These are phyloP conservation scores for Aspergillus panamensis DNA, from an alignment of 495 filamentous ascomycete genomes.

Conservation along the genomic window DNA sequence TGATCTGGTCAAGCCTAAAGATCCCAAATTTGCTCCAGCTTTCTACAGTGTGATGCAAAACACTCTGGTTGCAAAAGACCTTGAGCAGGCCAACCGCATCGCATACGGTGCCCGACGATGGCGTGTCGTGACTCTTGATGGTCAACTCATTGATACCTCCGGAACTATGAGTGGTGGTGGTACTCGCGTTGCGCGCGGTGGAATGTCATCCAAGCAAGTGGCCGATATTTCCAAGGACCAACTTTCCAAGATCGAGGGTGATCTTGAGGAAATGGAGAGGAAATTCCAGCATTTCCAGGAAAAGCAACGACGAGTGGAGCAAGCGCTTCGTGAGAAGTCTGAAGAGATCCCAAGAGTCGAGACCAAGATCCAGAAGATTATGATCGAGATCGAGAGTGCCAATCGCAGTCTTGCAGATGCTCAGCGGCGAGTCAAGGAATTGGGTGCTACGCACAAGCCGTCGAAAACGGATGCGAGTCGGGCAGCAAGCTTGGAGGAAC, in stretches of 20 bases:
- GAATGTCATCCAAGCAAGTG: constrained; percentile 93
- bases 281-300: constrained; percentile 77
- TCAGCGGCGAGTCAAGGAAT: constrained; percentile 76
- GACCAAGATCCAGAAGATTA: constrained; percentile 87
- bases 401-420: constrained; percentile 80
- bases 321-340: constrained; percentile 65
- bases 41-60: constrained; percentile 93
- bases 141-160: constrained; percentile 92
- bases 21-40: constrained; percentile 81
- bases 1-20: constrained; percentile 85
- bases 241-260: constrained; percentile 77
- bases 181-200: constrained; percentile 76
- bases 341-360: constrained; percentile 80
- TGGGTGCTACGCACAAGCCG: constrained; percentile 72
- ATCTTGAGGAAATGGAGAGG: constrained; percentile 79
- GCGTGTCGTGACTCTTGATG: constrained; percentile 93
- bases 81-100: constrained; percentile 91
- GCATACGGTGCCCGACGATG: constrained; percentile 89
- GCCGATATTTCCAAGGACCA: constrained; percentile 82
- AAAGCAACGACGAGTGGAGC: constrained; percentile 72
- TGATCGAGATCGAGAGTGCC: constrained; percentile 82
- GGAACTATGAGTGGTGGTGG: constrained; percentile 99
- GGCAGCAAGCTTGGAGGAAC: constrained; percentile 66
- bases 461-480: constrained; percentile 73
- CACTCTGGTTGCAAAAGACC: constrained; percentile 87